Evolutionary conservation across 1,284 basidiomycete species (phyloP).

Genomic region (Tylopilus orsonianus): DNA sequence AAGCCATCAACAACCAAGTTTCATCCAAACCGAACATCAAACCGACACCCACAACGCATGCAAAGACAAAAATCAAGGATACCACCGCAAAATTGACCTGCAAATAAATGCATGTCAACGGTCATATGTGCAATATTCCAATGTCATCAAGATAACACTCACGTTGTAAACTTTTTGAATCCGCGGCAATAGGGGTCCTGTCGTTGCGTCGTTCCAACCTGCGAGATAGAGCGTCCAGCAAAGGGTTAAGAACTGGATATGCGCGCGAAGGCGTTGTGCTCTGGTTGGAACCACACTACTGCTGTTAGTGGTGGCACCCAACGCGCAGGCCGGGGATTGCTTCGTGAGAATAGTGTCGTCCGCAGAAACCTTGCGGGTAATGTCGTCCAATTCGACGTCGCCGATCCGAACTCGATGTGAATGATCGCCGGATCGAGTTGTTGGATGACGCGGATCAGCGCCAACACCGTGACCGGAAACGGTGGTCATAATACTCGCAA

Average conservation of each 20-base stretch:
- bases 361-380: constrained; percentile 6
- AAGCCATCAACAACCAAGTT: constrained; percentile 6
- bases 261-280: constrained; percentile 23
- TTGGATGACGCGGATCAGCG: constrained; percentile 12
- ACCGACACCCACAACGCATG: constrained; percentile 25
- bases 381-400: constrained; percentile 14
- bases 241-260: constrained; percentile 29
- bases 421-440: constrained; percentile 4
- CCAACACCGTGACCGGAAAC: constrained; percentile 2
- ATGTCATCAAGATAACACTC: neutral
- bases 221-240: constrained; percentile 33
- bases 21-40: neutral
- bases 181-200: constrained; percentile 33
- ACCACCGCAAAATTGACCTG: constrained; percentile 33
- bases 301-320: neutral
- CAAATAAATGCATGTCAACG: neutral
- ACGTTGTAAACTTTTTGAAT: constrained; percentile 35
- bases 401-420: neutral
- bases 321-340: neutral
- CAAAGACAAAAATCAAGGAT: constrained; percentile 36
- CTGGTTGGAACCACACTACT: constrained; percentile 11
- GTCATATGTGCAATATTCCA: neutral
- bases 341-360: neutral
- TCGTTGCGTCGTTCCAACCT: constrained; percentile 36
- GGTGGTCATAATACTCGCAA: constrained; percentile 15